Evolutionary conservation across 2,329 filamentous ascomycete species (phyloP).

Genomic region (Ceratocystis variospora): DNA sequence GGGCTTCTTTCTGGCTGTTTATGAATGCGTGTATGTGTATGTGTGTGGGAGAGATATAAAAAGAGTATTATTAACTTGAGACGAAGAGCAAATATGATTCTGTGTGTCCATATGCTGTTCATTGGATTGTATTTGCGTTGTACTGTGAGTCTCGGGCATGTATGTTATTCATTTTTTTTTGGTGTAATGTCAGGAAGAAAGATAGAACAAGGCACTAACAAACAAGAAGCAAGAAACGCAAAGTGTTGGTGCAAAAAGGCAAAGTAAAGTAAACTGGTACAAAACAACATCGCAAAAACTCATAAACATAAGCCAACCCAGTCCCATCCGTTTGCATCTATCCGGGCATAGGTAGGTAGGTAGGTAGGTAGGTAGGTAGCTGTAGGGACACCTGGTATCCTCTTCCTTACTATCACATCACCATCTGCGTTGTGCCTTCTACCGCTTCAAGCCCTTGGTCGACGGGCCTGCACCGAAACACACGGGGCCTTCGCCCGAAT

Average conservation of each 20-base stretch:
- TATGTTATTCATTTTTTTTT: background rate
- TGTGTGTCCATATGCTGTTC: no score
- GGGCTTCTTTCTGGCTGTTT: background rate
- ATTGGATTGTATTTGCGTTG: no score
- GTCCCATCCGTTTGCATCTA: background rate
- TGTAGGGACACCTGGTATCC: background rate
- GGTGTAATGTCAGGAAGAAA: background rate
- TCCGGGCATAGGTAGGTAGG: background rate
- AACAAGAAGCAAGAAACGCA: background rate
- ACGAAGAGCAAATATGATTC: no score
- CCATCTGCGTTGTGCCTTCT: background rate
- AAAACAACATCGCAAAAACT: background rate
- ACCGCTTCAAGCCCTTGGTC: background rate
- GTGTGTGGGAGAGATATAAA: background rate
- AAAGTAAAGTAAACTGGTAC: background rate
- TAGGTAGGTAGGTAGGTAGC: no score
- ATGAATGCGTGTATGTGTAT: background rate
- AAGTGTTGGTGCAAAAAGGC: background rate
- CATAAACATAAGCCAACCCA: background rate
- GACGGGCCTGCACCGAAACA: background rate
- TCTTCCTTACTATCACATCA: background rate
- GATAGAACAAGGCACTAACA: no score
- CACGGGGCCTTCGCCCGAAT: constrained; percentile 3
- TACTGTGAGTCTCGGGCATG: no score
- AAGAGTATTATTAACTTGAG: no score